These are phyloP conservation scores for Eimeria necatrix DNA, from an alignment of 169 alveolate genomes.

Conservation along the genomic window DNA sequence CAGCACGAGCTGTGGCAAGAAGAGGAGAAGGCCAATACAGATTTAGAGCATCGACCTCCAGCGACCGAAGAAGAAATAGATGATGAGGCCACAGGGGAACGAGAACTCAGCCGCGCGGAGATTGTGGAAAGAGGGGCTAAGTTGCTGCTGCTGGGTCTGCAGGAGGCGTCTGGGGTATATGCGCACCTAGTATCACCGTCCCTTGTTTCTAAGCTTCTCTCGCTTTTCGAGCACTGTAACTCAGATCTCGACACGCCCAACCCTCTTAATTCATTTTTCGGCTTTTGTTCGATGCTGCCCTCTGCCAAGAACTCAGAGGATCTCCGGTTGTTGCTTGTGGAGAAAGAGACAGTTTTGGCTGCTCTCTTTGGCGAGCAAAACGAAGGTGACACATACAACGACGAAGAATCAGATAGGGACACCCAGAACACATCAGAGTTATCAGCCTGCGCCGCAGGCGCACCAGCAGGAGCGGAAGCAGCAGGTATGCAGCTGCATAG, in stretches of 20 bases:
- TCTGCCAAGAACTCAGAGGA: neutral
- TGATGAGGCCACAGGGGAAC: slow-evolving; percentile 41
- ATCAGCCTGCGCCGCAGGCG: too few relatives aligned
- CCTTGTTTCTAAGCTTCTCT: slow-evolving; percentile 35
- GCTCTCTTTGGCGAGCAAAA: slow-evolving; percentile 21
- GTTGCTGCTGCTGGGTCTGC: slow-evolving; percentile 37
- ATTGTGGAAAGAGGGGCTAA: slow-evolving; percentile 13
- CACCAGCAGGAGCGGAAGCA: neutral
- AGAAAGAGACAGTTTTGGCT: slow-evolving; percentile 46
- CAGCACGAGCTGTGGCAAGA: slow-evolving; percentile 49
- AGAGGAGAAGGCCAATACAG: neutral
- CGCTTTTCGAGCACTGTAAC: slow-evolving; percentile 57
- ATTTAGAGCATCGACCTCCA: neutral
- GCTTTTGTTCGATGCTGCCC: neutral
- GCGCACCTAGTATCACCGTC: slow-evolving; percentile 25
- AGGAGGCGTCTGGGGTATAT: slow-evolving; percentile 18
- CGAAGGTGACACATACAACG: slow-evolving; percentile 2
- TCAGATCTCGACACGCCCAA: slow-evolving; percentile 27
- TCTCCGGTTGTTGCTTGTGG: neutral
- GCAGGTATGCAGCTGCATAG: neutral
- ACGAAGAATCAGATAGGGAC: neutral
- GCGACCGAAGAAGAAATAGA: slow-evolving; percentile 23
- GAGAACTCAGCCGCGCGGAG: slow-evolving; percentile 8
- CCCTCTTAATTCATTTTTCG: slow-evolving; percentile 23
- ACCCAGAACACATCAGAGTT: neutral